Evolutionary conservation across 2,329 filamentous ascomycete species (phyloP).

Genomic region (Cladophialophora exuberans): DNA sequence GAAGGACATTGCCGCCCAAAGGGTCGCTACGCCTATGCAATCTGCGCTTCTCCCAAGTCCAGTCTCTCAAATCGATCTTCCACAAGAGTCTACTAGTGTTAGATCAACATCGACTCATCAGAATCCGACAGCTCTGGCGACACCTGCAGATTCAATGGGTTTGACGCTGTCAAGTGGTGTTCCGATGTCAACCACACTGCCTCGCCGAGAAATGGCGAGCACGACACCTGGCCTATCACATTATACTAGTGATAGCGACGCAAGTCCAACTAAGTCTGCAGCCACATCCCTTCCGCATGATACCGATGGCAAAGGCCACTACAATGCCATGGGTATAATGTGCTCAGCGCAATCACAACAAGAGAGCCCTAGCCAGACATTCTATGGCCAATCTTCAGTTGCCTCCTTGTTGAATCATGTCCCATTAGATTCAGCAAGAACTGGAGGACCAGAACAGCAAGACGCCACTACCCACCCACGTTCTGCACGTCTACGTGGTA

Average conservation of each 20-base stretch:
- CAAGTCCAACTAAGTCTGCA: neutral
- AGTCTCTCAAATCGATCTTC: neutral
- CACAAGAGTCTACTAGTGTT: neutral
- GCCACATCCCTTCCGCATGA: neutral
- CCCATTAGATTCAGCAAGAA: neutral
- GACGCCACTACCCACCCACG: neutral
- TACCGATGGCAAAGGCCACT: neutral
- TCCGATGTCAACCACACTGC: neutral
- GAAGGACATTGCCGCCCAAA: neutral
- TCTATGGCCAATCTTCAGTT: constrained; percentile 1
- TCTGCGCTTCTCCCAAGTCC: neutral
- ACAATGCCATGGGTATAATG: neutral
- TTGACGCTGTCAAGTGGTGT: neutral
- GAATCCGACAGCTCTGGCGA: neutral
- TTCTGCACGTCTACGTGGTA: neutral
- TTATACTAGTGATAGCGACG: neutral
- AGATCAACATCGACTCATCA: neutral
- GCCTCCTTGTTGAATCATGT: neutral
- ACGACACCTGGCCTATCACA: neutral
- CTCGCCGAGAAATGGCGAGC: neutral
- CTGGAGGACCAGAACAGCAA: neutral
- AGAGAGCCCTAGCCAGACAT: neutral
- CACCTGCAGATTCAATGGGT: neutral
- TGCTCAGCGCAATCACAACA: neutral
- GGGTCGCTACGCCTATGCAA: neutral